Percentiles rank a stretch among this genome's conserved stretches.
Evolutionary conservation across 257 asterid species (phyloP).

Genomic region (Fraxinus anomala): DNA sequence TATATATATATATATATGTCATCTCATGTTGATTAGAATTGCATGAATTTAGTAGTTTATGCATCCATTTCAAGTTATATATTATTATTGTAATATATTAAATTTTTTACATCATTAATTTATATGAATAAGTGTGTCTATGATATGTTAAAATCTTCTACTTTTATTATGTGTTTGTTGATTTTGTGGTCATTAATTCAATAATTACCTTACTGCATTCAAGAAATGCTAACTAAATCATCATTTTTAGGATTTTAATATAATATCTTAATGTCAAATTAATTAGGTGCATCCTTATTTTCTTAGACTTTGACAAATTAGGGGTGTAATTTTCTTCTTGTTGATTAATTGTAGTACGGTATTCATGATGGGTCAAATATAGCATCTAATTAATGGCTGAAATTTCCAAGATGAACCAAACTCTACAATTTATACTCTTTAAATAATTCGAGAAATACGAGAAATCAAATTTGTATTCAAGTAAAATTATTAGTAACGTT

Average conservation of each 20-base stretch:
- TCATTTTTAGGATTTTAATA: not conserved
- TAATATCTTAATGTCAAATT: not conserved
- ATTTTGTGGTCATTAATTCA: not conserved
- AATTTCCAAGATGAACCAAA: not conserved
- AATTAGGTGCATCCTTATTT: not conserved
- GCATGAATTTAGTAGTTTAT: not conserved
- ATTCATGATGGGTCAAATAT: not conserved
- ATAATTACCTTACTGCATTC: not conserved
- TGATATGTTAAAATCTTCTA: not conserved
- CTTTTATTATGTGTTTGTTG: not conserved
- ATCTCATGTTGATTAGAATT: not conserved
- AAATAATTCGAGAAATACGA: not conserved
- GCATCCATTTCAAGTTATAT: not conserved
- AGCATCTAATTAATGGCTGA: not conserved
- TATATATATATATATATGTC: not conserved
- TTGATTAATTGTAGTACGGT: not conserved
- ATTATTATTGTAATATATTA: not conserved
- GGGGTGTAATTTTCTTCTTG: not conserved
- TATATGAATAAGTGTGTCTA: not conserved
- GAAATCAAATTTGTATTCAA: not conserved
- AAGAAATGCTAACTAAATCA: slow-evolving; percentile 1
- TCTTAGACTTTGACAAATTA: not conserved
- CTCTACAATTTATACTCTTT: not conserved
- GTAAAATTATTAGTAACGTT: too few species aligned
- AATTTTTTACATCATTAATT: not conserved